These are phyloP conservation scores for Calcarisporium arbuscula DNA, from an alignment of 2,329 filamentous ascomycete genomes.

Conservation along the genomic window DNA sequence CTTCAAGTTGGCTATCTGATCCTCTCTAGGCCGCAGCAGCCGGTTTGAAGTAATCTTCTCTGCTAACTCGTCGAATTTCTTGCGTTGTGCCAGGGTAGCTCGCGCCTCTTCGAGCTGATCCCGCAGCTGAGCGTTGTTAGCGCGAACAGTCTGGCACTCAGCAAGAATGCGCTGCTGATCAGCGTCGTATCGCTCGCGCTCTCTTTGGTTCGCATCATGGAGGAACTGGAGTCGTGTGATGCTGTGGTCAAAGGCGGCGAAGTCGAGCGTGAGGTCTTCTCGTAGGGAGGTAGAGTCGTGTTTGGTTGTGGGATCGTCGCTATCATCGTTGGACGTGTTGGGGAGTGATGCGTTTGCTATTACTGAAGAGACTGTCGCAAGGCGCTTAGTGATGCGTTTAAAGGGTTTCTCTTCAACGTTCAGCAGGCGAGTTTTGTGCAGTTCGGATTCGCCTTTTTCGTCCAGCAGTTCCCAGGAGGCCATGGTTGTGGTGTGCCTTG, in stretches of 20 bases:
- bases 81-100: constrained; percentile 68
- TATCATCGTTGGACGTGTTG: constrained; percentile 25
- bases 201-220: constrained; percentile 71
- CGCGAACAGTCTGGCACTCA: constrained; percentile 71
- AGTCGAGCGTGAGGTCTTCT: constrained; percentile 81
- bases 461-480: constrained; percentile 61
- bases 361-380: constrained; percentile 63
- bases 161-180: constrained; percentile 74
- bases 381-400: constrained; percentile 77
- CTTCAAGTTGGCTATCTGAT: constrained; percentile 68
- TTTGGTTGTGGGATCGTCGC: constrained; percentile 36
- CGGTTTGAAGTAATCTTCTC: constrained; percentile 80
- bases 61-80: constrained; percentile 81
- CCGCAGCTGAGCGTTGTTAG: constrained; percentile 66
- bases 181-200: constrained; percentile 75
- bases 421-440: constrained; percentile 81
- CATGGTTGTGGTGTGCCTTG: constrained; percentile 23
- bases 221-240: constrained; percentile 86
- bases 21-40: constrained; percentile 73
- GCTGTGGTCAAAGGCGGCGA: constrained; percentile 79
- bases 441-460: constrained; percentile 70
- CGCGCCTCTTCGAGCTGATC: constrained; percentile 72
- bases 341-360: constrained; percentile 28
- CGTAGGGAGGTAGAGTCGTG: constrained; percentile 61
- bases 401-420: constrained; percentile 91